Percentiles rank a stretch among this genome's conserved stretches.
These are phyloP conservation scores for Mrakia blollopis DNA, from an alignment of 768 basidiomycete genomes.

Conservation along the genomic window DNA sequence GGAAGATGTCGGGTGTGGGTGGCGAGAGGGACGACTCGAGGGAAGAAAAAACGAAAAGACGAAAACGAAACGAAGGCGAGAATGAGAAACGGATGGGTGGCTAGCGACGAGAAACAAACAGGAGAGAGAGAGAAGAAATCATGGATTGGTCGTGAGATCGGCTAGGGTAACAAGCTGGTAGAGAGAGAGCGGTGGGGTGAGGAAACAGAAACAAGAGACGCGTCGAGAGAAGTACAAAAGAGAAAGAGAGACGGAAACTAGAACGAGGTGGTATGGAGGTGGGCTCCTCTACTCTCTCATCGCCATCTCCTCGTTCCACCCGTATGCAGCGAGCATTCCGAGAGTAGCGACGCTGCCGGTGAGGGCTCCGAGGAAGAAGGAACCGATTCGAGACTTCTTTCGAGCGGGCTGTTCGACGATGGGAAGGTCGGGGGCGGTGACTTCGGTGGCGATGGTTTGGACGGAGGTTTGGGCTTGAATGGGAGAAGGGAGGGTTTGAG, in stretches of 20 bases:
- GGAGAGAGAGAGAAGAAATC: background rate
- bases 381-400: background rate
- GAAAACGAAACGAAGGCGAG: too few relatives aligned
- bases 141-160: background rate
- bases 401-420: background rate
- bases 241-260: background rate
- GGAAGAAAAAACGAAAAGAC: too few relatives aligned
- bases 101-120: too few relatives aligned
- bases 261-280: background rate
- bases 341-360: slow-evolving; percentile 4
- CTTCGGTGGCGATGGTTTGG: background rate
- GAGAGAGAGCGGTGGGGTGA: background rate
- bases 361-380: slow-evolving; percentile 14
- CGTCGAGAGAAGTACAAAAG: background rate
- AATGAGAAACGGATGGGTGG: too few relatives aligned
- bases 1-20: too few relatives aligned
- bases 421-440: background rate
- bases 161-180: background rate
- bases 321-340: slow-evolving; percentile 9
- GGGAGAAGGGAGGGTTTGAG: background rate
- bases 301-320: background rate
- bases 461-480: background rate
- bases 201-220: background rate
- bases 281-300: too few relatives aligned
- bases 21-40: too few relatives aligned